phyloP scores from a whole-genome alignment of 495 filamentous ascomycete species.

The Lentithecium fluviatile region DNA sequence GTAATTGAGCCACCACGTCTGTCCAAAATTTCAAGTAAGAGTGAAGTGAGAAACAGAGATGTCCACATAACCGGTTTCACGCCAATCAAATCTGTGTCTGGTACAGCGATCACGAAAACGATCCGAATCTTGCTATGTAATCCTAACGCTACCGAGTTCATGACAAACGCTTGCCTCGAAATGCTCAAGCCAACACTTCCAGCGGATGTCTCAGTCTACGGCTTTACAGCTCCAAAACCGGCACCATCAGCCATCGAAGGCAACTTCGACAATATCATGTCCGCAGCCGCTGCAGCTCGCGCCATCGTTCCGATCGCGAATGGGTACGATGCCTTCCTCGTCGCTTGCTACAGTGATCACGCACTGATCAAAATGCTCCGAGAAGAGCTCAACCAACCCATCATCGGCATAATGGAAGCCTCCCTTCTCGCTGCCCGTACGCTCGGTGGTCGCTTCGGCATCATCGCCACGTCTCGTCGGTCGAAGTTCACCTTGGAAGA shows the following conservation, averaged over 20 bases:
- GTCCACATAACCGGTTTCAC: background rate
- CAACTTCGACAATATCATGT: constrained; percentile 48
- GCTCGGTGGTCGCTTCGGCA: constrained; percentile 5
- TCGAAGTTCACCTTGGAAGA: constrained; percentile 46
- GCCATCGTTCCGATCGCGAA: constrained; percentile 45
- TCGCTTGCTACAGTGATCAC: constrained; percentile 53
- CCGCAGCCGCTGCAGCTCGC: constrained; percentile 44
- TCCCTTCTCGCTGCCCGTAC: constrained; percentile 12
- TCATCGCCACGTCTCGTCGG: constrained; percentile 44
- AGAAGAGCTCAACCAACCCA: constrained; percentile 48
- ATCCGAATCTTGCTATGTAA: constrained; percentile 51
- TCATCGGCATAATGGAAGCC: constrained; percentile 53
- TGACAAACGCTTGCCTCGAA: constrained; percentile 48
- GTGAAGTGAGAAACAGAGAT: background rate
- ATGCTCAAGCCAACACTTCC: constrained; percentile 46
- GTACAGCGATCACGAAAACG: constrained; percentile 24
- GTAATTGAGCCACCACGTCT: constrained; percentile 46
- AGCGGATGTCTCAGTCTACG: constrained; percentile 45
- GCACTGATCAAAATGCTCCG: constrained; percentile 51
- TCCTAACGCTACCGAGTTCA: constrained; percentile 50
- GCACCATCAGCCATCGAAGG: constrained; percentile 52
- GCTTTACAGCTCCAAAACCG: constrained; percentile 49
- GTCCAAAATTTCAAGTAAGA: background rate
- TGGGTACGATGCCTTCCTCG: constrained; percentile 51
- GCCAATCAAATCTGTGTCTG: constrained; percentile 2